phyloP scores from a whole-genome alignment of 31 red algal species.

The Endocladia muricata region DNA sequence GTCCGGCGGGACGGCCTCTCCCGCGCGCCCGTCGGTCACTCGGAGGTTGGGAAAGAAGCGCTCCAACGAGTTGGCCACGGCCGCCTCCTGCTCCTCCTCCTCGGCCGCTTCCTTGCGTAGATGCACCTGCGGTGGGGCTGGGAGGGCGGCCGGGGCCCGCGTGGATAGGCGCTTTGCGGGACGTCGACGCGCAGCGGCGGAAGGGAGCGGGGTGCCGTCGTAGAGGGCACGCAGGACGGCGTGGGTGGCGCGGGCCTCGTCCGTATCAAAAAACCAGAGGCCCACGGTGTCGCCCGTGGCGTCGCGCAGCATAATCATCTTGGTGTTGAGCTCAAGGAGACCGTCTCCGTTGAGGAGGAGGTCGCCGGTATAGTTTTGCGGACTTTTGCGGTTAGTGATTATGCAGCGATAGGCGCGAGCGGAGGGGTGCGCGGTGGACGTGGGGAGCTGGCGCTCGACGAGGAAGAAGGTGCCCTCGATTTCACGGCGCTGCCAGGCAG shows the following conservation, averaged over 20 bases:
- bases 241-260: constrained; percentile 39
- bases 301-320: constrained; percentile 73
- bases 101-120: background rate
- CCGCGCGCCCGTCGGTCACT: constrained; percentile 50
- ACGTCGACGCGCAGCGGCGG: background rate
- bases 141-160: background rate
- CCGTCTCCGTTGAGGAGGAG: constrained; percentile 54
- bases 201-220: background rate
- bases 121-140: background rate
- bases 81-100: background rate
- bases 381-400: constrained; percentile 73
- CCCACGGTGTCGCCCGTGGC: constrained; percentile 44
- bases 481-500: constrained; percentile 59
- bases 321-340: constrained; percentile 51
- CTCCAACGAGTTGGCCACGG: constrained; percentile 53
- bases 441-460: constrained; percentile 55
- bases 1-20: constrained; percentile 23
- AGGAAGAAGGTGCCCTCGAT: constrained; percentile 75
- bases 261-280: constrained; percentile 62
- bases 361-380: constrained; percentile 67
- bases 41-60: constrained; percentile 60
- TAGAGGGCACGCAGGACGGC: constrained; percentile 18
- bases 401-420: too few species aligned
- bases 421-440: constrained; percentile 34
- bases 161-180: too few species aligned